These are phyloP conservation scores for Plantago rigida DNA, from an alignment of 305 asterid genomes.

Conservation along the genomic window DNA sequence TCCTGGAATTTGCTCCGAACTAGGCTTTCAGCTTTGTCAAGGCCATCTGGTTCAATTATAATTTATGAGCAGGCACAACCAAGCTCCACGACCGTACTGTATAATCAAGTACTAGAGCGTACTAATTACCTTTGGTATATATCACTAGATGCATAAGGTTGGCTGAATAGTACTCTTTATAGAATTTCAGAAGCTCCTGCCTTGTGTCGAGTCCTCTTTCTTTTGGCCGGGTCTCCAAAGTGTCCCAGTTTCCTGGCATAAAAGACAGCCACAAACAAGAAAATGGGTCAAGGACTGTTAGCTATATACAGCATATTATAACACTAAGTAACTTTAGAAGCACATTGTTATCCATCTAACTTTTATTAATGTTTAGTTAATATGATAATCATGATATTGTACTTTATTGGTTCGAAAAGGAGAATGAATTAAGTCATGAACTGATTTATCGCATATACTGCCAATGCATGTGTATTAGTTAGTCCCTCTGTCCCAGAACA, in stretches of 20 bases:
- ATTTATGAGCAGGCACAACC: conserved; percentile 19
- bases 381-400: too few relatives aligned
- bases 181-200: conserved; percentile 71
- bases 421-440: too few relatives aligned
- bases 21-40: conserved; percentile 64
- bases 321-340: too few relatives aligned
- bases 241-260: conserved; percentile 75
- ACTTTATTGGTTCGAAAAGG: too few relatives aligned
- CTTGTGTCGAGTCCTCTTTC: conserved; percentile 77
- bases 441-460: too few relatives aligned
- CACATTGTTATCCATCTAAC: too few relatives aligned
- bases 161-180: conserved; percentile 75
- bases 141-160: conserved; percentile 91
- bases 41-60: conserved; percentile 51
- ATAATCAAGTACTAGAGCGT: conserved; percentile 25
- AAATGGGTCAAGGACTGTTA: background rate
- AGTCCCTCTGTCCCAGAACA: too few relatives aligned
- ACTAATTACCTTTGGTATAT: conserved; percentile 64
- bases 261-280: conserved; percentile 9
- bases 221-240: conserved; percentile 80
- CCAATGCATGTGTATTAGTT: too few relatives aligned
- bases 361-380: too few relatives aligned
- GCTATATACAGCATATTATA: too few relatives aligned
- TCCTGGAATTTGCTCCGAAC: conserved; percentile 74
- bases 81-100: conserved; percentile 18